Base-by-base conservation (phyloP, 2,329 filamentous ascomycete species). In the Cytospora piceicola region DNA sequence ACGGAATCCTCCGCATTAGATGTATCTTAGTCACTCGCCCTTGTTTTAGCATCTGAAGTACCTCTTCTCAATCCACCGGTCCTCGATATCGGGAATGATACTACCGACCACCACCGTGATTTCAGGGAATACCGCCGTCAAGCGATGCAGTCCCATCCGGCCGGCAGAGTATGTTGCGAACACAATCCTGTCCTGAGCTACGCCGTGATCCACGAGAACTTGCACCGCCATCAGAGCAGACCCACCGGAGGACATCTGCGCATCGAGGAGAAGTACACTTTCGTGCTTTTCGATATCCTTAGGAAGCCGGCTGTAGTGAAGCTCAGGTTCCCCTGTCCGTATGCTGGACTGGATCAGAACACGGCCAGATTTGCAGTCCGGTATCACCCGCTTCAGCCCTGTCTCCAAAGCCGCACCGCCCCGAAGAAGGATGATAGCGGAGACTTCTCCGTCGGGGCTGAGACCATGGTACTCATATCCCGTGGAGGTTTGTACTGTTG, bases 111-210 rank as follows among this genome's bases (percentile, higher is more conserved):
- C 93, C 22, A 97, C 90, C 61, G 89, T 90, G 58, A 98, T 89
- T 5, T 90, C 88, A 0, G 95, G 93, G 73, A 95, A 99, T 3
- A 97, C 95, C 65, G 90, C 92, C 68, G 92, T 91, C 72, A 99
- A 79, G 69, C 95, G 85, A 74, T 95, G 93, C 68, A 98, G 76
- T 0, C 94, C 95, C 71, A 92, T 87, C 70, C 88, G 88, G 11
- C 94, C 94, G 4, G 94, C 94, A 70, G 93, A 90, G 75, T 96
- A 97, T 4, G 94, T 97, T 49, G 96, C 94, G 75, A 98, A 90
- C 39, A 97, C 92, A 70, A 99, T 97, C 70, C 85, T 89, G 55
- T 92, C 86, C 74, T 95, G 89, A 7, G 87, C 80, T 8, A 98
- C 94, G 14, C 95, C 95, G 74, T 98, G 94, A 76, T 99, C 95